phyloP scores from a whole-genome alignment of 306 rosid genomes.

The Psophocarpus tetragonolobus region DNA sequence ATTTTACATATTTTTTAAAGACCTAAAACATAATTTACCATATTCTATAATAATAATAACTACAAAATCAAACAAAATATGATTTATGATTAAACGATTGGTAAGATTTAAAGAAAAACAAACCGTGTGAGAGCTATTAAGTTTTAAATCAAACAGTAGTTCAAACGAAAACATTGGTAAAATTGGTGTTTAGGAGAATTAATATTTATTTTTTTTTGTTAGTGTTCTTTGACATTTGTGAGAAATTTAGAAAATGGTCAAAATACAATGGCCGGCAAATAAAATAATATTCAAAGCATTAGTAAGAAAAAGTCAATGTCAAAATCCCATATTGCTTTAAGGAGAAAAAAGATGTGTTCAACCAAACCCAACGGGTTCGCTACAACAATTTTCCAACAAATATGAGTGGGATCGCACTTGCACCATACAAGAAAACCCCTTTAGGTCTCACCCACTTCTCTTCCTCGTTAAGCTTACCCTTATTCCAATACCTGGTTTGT shows the following conservation, averaged over 20 bases:
- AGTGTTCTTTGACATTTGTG: background rate
- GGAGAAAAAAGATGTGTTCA: conserved; percentile 21
- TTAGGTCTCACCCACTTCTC: conserved; percentile 27
- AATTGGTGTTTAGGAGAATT: no score
- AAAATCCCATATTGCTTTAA: conserved; percentile 18
- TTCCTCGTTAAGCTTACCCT: conserved; percentile 42
- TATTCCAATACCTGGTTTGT: conserved; percentile 33
- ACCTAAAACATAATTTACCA: no score
- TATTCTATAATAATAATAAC: no score
- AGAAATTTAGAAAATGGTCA: background rate
- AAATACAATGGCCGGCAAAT: background rate
- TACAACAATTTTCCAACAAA: conserved; percentile 35
- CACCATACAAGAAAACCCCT: conserved; percentile 16
- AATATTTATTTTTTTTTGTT: background rate
- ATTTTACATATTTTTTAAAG: no score
- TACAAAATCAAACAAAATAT: no score
- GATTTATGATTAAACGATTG: no score
- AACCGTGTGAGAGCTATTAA: no score
- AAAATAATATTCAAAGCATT: conserved; percentile 4
- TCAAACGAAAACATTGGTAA: no score
- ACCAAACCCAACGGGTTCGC: conserved; percentile 25
- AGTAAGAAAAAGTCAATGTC: conserved; percentile 20
- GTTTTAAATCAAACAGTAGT: no score
- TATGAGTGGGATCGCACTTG: conserved; percentile 46
- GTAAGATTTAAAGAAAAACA: no score